These are phyloP conservation scores for Globisporangium parvum DNA, from an alignment of 352 stramenopile genomes.

Conservation along the genomic window DNA sequence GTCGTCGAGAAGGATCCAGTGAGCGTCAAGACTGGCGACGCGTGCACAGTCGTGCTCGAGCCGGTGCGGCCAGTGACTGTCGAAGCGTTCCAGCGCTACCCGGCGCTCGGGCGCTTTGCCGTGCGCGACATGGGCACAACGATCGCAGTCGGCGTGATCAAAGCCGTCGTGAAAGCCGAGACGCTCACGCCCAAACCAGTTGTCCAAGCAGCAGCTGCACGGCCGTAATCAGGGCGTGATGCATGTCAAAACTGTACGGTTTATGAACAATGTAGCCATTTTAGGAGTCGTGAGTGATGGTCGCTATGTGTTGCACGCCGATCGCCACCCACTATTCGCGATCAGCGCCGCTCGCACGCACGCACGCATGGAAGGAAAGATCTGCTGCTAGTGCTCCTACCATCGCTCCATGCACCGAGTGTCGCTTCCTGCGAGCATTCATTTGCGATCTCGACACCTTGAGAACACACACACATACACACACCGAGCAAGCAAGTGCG, in stretches of 20 bases:
- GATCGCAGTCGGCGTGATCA: conserved; percentile 97
- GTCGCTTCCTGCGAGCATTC: background rate
- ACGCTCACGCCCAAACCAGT: conserved; percentile 7
- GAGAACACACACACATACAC: background rate
- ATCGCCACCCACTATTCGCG: background rate
- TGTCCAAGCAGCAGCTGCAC: background rate
- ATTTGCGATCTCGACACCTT: background rate
- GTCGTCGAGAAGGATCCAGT: conserved; percentile 92
- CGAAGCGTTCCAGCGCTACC: conserved; percentile 96
- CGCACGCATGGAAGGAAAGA: background rate
- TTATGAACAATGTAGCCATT: background rate
- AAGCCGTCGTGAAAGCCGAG: conserved; percentile 88
- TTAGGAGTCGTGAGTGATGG: background rate
- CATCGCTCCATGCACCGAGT: no score
- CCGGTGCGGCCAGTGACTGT: conserved; percentile 94
- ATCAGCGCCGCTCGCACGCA: background rate
- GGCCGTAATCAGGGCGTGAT: background rate
- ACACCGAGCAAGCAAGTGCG: background rate
- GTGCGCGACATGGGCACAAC: conserved; percentile 97
- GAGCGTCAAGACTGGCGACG: conserved; percentile 94
- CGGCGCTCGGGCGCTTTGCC: conserved; percentile 93
- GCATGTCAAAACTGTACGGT: background rate
- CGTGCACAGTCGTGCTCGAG: conserved; percentile 93
- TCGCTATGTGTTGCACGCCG: background rate
- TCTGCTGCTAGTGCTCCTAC: background rate